Conservation (phyloP, 176 grass and related monocot species). For the Themeda triandra region DNA sequence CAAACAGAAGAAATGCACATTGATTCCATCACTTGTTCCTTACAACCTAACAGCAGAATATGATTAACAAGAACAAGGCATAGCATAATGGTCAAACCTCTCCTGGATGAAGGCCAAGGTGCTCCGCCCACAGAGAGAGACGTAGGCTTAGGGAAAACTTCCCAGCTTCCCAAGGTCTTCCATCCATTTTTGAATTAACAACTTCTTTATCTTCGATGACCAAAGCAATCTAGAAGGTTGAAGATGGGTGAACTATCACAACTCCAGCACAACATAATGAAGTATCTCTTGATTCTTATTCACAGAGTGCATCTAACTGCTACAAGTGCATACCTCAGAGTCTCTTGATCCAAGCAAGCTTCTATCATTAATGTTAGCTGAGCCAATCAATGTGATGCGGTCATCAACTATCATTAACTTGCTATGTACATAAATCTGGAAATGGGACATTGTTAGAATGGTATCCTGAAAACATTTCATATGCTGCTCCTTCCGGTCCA, state of each 20-base stretch:
- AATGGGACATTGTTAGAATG: constrained; percentile 7
- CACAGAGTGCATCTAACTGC: neutral
- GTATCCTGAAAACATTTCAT: constrained; percentile 23
- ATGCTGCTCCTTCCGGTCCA: neutral
- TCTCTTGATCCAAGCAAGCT: constrained; percentile 98
- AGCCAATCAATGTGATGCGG: constrained; percentile 88
- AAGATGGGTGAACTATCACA: no score
- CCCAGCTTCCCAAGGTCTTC: constrained; percentile 91
- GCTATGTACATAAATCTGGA: constrained; percentile 96
- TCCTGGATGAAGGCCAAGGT: constrained; percentile 83
- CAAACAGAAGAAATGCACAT: constrained; percentile 5
- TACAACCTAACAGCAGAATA: neutral
- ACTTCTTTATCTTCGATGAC: constrained; percentile 98
- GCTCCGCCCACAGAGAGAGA: constrained; percentile 87
- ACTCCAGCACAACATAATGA: no score
- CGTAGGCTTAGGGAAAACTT: constrained; percentile 85
- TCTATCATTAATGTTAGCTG: constrained; percentile 99
- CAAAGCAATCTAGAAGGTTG: constrained; percentile 77
- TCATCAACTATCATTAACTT: constrained; percentile 99
- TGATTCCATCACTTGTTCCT: neutral
- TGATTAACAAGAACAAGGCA: neutral
- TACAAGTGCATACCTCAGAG: constrained; percentile 73
- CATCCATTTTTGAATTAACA: constrained; percentile 90
- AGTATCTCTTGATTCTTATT: neutral
- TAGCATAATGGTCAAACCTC: constrained; percentile 58